Evolutionary conservation across 2,329 filamentous ascomycete species (phyloP).

Genomic region (Xenosphaeropsis pyriputrescens): DNA sequence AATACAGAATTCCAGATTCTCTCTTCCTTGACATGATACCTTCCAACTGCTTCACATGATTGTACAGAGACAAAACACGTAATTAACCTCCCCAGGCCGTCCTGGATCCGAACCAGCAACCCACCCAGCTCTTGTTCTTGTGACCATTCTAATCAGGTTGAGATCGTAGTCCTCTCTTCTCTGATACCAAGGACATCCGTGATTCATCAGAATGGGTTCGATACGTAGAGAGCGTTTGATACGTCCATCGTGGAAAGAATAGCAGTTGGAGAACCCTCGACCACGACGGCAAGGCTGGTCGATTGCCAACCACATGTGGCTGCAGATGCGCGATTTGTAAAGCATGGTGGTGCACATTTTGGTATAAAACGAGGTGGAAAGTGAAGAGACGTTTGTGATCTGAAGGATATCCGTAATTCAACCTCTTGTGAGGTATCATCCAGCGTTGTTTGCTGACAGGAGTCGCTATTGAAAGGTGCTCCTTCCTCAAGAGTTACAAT

Average conservation of each 20-base stretch:
- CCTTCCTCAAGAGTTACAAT: too few relatives aligned
- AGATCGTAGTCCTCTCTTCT: conserved; percentile 6
- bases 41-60: too few relatives aligned
- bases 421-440: too few relatives aligned
- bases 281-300: conserved; percentile 3
- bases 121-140: conserved; percentile 1
- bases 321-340: conserved; percentile 5
- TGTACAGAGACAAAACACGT: too few relatives aligned
- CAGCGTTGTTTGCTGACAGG: too few relatives aligned
- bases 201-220: background rate
- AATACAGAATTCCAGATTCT: too few relatives aligned
- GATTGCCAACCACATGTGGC: conserved; percentile 5
- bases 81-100: too few relatives aligned
- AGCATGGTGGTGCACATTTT: conserved; percentile 6
- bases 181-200: conserved; percentile 5
- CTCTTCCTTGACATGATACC: too few relatives aligned
- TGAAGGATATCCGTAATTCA: too few relatives aligned
- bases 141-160: conserved; percentile 6
- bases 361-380: background rate
- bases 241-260: conserved; percentile 1
- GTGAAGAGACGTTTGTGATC: too few relatives aligned
- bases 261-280: conserved; percentile 7
- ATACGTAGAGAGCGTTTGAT: background rate
- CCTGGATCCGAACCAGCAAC: too few relatives aligned
- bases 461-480: too few relatives aligned